Evolutionary conservation across 108 stramenopile species (phyloP), one percentile per base, ranked within the genome.

Genomic region (Cylindrotheca closterium): DNA sequence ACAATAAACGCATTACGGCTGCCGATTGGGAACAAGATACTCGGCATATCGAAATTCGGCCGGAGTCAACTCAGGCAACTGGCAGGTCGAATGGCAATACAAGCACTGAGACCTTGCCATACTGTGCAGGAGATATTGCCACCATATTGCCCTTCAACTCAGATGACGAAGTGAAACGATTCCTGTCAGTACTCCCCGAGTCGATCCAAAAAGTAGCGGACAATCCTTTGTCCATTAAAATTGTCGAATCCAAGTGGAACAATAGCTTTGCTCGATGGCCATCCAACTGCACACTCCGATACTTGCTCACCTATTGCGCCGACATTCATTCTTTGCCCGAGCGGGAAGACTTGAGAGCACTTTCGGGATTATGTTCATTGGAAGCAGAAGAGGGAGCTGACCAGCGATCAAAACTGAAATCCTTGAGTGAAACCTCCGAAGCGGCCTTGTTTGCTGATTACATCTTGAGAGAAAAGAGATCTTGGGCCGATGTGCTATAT

Each of bases 381-480:
- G 34, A 80, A 17, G 79, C 81, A 63, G 52, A 47, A 4, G 34
- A 54, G 25, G 84, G 86, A 28, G 22, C 49, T 17, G 88, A 76
- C 27, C 92, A 93, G 61, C 52, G 72, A 30, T 70, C 80, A 0
- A 93, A 88, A 60, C 64, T 93, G 28, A 54, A 80, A 0, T 77
- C 83, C 0, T 63, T 93, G 17, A 88, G 86, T 50, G 88, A 90
- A 58, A 80, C 83, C 22, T 63, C 81, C 4, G 87, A 70, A 33
- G 67, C 89, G 15, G 85, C 92, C 7, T 57, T 93, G 3, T 93
- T 83, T 61, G 84, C 77, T 23, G 92, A 93, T 64, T 93, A 90
- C 48, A 73, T 90, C 31, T 60, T 90, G 48, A 76, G 92, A 24
- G 89, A 93, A 57, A 93, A 91, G 74, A 65, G 92, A 51, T 87